These are phyloP conservation scores for Botryotinia calthae DNA, from an alignment of 2,329 filamentous ascomycete species.

Conservation along the genomic window DNA sequence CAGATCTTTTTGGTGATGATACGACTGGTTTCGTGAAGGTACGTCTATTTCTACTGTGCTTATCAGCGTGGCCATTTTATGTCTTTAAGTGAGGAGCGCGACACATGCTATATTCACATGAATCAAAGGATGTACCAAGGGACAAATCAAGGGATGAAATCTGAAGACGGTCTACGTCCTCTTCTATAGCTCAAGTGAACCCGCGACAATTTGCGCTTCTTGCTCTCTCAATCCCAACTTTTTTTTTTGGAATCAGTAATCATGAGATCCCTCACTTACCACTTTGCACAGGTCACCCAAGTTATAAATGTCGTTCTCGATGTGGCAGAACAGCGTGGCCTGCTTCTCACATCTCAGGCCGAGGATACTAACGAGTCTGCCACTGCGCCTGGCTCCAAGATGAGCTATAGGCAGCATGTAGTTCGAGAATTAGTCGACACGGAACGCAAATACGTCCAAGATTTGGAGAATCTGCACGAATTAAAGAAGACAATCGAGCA, in stretches of 20 bases:
- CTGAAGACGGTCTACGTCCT: not conserved
- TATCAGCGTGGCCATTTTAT: not conserved
- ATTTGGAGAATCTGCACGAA: conserved; percentile 89
- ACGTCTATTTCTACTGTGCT: conserved; percentile 25
- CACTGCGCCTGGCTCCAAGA: conserved; percentile 55
- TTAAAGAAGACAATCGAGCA: conserved; percentile 89
- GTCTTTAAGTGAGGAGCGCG: not conserved
- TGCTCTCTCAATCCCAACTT: not conserved
- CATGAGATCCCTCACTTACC: conserved; percentile 16
- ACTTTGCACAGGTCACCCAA: conserved; percentile 68
- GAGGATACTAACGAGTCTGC: conserved; percentile 50
- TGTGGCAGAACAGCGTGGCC: conserved; percentile 72
- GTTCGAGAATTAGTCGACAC: conserved; percentile 90
- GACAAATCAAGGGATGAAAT: not conserved
- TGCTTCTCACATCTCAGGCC: conserved; percentile 62
- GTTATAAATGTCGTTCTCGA: conserved; percentile 93
- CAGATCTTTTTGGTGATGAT: conserved; percentile 87
- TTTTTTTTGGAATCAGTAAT: not conserved
- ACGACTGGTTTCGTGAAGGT: conserved; percentile 98
- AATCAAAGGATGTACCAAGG: not conserved
- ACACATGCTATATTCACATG: not conserved
- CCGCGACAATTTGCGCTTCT: not conserved
- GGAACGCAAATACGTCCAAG: conserved; percentile 96
- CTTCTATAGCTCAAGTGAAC: not conserved
- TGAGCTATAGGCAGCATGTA: conserved; percentile 79